Conservation (phyloP, 2,329 filamentous ascomycete species). For the Aspergillus clavatus region DNA sequence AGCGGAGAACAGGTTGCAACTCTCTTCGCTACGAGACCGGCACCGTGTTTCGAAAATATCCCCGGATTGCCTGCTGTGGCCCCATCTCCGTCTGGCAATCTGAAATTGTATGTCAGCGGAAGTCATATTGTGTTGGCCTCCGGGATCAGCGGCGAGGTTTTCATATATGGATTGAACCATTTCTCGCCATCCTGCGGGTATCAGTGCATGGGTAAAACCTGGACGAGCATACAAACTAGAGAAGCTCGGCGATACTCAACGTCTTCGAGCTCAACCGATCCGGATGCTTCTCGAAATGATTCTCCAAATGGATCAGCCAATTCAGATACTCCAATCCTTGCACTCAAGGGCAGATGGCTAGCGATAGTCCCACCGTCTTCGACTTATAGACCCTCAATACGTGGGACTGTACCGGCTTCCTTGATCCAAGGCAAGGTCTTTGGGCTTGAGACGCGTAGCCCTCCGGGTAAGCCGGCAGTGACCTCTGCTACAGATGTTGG, state of each 20-base stretch:
- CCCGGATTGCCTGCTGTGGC: slow-evolving; percentile 61
- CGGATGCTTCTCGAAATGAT: slow-evolving; percentile 40
- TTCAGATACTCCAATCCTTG: slow-evolving; percentile 38
- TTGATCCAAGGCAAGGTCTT: slow-evolving; percentile 34
- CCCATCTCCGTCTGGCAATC: slow-evolving; percentile 65
- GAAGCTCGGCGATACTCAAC: slow-evolving; percentile 42
- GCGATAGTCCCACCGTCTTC: slow-evolving; percentile 42
- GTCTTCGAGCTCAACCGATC: slow-evolving; percentile 43
- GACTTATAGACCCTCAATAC: slow-evolving; percentile 36
- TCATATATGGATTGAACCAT: slow-evolving; percentile 57
- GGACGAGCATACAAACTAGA: slow-evolving; percentile 71
- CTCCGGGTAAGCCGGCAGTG: slow-evolving; percentile 39
- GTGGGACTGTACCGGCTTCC: slow-evolving; percentile 36
- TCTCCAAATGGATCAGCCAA: slow-evolving; percentile 25
- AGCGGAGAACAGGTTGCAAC: slow-evolving; percentile 68
- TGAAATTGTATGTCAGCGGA: slow-evolving; percentile 68
- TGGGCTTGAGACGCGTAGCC: slow-evolving; percentile 40
- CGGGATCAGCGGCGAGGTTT: slow-evolving; percentile 80
- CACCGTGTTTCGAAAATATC: slow-evolving; percentile 52
- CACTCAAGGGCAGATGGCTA: slow-evolving; percentile 45
- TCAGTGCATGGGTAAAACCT: slow-evolving; percentile 78
- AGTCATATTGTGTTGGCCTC: slow-evolving; percentile 71
- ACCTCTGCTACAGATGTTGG: slow-evolving; percentile 45
- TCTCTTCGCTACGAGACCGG: slow-evolving; percentile 66
- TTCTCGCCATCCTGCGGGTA: slow-evolving; percentile 36